Conservation (phyloP, 257 asterid species). For the Ocimum tenuiflorum region DNA sequence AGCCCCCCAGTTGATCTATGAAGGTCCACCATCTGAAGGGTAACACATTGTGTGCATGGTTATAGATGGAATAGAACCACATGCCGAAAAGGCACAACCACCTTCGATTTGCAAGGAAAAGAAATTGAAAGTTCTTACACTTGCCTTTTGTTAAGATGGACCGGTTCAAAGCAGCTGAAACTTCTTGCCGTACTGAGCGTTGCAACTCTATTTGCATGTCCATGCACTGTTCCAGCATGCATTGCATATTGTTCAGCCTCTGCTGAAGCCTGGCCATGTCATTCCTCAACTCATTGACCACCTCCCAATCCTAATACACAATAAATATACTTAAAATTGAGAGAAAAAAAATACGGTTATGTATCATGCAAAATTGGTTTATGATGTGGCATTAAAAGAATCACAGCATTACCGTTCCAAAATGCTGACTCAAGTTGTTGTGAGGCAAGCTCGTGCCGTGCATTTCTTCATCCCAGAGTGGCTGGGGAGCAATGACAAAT, state of each 20-base stretch:
- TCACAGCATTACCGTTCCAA: conserved; percentile 45
- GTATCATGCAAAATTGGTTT: not conserved
- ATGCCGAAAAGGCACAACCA: not conserved
- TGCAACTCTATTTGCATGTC: conserved; percentile 92
- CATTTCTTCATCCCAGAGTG: conserved; percentile 53
- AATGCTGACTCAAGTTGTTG: conserved; percentile 36
- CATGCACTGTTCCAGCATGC: conserved; percentile 85
- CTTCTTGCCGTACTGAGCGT: conserved; percentile 74
- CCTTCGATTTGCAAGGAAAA: not conserved
- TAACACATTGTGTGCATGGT: not conserved
- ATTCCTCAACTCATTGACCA: conserved; percentile 58
- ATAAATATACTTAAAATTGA: not conserved
- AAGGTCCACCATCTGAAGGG: not conserved
- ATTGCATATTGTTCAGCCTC: conserved; percentile 72
- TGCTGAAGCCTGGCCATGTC: conserved; percentile 81
- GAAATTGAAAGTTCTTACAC: not conserved
- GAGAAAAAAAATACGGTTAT: not conserved
- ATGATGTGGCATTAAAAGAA: conserved; percentile 8
- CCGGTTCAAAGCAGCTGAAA: conserved; percentile 82
- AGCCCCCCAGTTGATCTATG: no score
- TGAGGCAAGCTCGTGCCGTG: conserved; percentile 34
- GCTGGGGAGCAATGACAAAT: conserved; percentile 31
- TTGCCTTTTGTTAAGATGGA: conserved; percentile 29
- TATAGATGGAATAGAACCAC: not conserved
- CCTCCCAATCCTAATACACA: conserved; percentile 64